These are phyloP conservation scores for Bipolaris zeicola DNA, from an alignment of 2,329 filamentous ascomycete species.

Conservation along the genomic window DNA sequence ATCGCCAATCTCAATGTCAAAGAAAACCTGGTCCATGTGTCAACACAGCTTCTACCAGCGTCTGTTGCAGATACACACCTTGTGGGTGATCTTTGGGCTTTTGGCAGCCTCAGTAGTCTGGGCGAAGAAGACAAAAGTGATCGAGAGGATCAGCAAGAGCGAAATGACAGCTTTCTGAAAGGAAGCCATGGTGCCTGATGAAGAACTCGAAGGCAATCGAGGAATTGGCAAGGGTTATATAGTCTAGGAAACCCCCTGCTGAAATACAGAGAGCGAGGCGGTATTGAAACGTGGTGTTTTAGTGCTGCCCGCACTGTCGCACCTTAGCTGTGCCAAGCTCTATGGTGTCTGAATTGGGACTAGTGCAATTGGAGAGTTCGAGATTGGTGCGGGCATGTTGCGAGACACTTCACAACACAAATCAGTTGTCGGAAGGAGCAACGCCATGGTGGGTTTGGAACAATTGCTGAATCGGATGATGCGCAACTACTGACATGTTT, in stretches of 20 bases:
- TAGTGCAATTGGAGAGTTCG: slow-evolving; percentile 13
- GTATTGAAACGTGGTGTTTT: slow-evolving; percentile 44
- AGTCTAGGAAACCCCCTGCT: slow-evolving; percentile 25
- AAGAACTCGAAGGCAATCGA: slow-evolving; percentile 20
- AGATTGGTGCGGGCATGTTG: slow-evolving; percentile 8
- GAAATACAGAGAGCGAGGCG: slow-evolving; percentile 16
- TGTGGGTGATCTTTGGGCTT: slow-evolving; percentile 94
- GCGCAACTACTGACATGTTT: slow-evolving; percentile 18
- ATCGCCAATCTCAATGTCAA: slow-evolving; percentile 80
- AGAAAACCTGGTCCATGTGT: slow-evolving; percentile 65
- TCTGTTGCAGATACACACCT: slow-evolving; percentile 57
- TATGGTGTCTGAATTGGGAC: slow-evolving; percentile 10
- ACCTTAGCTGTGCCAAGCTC: slow-evolving; percentile 6
- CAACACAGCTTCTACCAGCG: background rate
- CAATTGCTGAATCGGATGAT: slow-evolving; percentile 1
- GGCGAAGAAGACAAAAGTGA: slow-evolving; percentile 53
- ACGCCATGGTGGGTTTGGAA: slow-evolving; percentile 33
- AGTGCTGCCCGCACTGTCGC: slow-evolving; percentile 24
- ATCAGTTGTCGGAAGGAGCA: slow-evolving; percentile 20
- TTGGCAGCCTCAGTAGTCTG: slow-evolving; percentile 51
- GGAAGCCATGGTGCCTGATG: slow-evolving; percentile 69
- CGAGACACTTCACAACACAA: slow-evolving; percentile 24
- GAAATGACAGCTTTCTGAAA: slow-evolving; percentile 73
- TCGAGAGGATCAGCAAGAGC: slow-evolving; percentile 75
- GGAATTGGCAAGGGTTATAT: slow-evolving; percentile 33